Evolutionary conservation across 345 rosid species (phyloP).

Genomic region (Syzygium jambos): DNA sequence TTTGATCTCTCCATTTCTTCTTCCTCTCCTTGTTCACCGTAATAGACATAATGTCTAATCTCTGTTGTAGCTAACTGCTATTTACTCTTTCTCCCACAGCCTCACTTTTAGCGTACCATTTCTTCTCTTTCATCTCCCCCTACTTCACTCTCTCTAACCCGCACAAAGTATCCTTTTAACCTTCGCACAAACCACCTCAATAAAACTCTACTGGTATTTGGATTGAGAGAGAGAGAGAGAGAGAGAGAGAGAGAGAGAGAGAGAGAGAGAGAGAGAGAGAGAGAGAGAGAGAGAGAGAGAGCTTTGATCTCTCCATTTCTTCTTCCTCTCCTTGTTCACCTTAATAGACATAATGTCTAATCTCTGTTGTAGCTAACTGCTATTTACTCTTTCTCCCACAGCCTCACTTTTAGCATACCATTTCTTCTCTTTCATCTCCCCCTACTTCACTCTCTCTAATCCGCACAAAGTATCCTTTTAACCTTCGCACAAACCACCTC

Average conservation of each 20-base stretch:
- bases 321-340: neutral
- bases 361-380: neutral
- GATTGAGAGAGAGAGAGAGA: no score
- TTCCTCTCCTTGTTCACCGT: neutral
- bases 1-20: neutral
- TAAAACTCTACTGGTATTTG: no score
- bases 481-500: neutral
- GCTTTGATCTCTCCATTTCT: neutral
- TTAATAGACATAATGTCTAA: neutral
- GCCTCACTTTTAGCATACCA: neutral
- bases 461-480: neutral
- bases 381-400: neutral
- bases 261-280: no score
- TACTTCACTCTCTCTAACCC: neutral
- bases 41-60: neutral
- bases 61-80: neutral
- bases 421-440: neutral
- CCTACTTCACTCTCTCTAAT: neutral
- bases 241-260: no score
- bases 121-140: neutral
- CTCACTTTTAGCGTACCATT: neutral
- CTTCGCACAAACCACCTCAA: neutral
- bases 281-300: no score
- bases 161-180: neutral
- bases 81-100: neutral